Evolutionary conservation across 129 eudicot species (phyloP), one percentile per base, ranked within the genome.

Genomic region (Artemisia tridentata): DNA sequence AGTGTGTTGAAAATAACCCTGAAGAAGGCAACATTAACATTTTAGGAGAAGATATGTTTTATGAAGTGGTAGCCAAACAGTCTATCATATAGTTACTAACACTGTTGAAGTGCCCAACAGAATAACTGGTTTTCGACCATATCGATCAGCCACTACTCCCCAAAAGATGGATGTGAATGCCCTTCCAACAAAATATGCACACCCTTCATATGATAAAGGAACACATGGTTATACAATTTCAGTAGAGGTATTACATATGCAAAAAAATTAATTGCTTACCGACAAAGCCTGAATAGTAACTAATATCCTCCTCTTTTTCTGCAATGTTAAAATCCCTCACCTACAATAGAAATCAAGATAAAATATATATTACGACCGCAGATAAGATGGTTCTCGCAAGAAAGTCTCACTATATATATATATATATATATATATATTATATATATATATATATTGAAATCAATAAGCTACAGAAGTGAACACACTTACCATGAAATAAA

Each of bases 41-140:
- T 27, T 1, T 27, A 27, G 29, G 29, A 27, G 29, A 27, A 27
- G 29, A 27, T 27, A 27, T 1, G 29, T 27, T 27, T 27, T 27
- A 27, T 3, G 29, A 27, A 27, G 29, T 27, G 29, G 3, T 27
- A 27, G 29, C 29, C 29, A 27, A 27, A 21, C 1, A 21, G 0
- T 21, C 0, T 21, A 1, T 21, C 23, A 21, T 21, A 21, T 21
- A 21, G 0, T 21, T 16, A 0, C 81, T 9, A 20, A 88, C 95
- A 88, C 78, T 59, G 88, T 14, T 12, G 74, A 67, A 59, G 83
- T 79, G 72, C 98, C 98, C 29, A 86, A 31, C 13, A 89, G 70
- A 27, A 92, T 81, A 50, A 92, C 91, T 17, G 96, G 91, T 76
- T 87, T 92, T 43, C 96, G 91, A 61, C 98, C 98, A 80, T 81